Evolutionary conservation across 306 rosid species (phyloP), one percentile per base, ranked within the genome.

Genomic region (Pyrus bretschneideri): DNA sequence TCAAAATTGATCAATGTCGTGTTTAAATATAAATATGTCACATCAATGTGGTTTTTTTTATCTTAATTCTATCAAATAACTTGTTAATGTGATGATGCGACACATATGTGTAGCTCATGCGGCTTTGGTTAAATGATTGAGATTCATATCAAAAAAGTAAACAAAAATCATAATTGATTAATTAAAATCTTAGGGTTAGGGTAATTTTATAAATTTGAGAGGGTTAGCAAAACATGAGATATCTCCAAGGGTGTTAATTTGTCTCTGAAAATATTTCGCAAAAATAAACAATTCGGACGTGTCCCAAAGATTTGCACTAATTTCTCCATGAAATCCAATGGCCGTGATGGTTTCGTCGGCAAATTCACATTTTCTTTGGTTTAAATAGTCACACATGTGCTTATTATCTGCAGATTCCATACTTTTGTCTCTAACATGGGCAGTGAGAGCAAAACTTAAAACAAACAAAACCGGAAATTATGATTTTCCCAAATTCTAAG

Each of bases 281-380:
- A 57, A 57, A 57, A n/a, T 23, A 3, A 60, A 61, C 1, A n/a
- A 4, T 11, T 58, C 31, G 22, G 17, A 45, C 46, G 38, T 64
- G 49, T 62, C 60, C 35, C 31, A 3, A 27, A 67, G 63, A 17
- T 17, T 45, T 46, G 31, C 70, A 66, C 81, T 38, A 25, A 25
- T 51, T 35, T 55, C 19, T 38, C 77, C 69, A 67, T 62, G 45
- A 40, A 67, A 73, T 72, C 52, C 58, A 59, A 46, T 9, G 85
- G 82, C 71, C 22, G 68, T 35, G 73, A 73, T 66, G 74, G 49
- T 30, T 69, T 78, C 17, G 73, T 52, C 69, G 64, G 79, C 61
- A 67, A 46, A 49, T 51, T 5, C 31, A 17, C 30, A 13, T 4
- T 14, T 67, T 49, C 1, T 18, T 60, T 61, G 35, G 23, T 27